These are phyloP conservation scores for Pseudocercospora cruenta DNA, from an alignment of 2,329 filamentous ascomycete genomes.

Conservation along the genomic window DNA sequence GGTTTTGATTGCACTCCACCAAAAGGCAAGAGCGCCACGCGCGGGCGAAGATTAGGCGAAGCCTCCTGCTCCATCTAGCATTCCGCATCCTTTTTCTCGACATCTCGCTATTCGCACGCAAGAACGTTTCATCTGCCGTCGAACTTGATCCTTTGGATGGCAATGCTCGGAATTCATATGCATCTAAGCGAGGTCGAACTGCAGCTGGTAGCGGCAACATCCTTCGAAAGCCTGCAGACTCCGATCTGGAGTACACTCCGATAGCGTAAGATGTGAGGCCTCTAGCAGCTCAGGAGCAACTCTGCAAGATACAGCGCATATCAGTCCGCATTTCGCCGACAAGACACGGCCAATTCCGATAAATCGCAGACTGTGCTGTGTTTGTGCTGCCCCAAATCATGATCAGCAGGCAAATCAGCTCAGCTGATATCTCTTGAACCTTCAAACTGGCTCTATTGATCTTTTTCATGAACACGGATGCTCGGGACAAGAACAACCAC, in stretches of 20 bases:
- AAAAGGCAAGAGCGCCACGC: not conserved
- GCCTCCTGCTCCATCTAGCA: not conserved
- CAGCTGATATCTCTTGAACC: not conserved
- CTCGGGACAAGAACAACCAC: not conserved
- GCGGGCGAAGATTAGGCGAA: not conserved
- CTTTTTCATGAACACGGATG: not conserved
- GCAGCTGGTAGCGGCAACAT: not conserved
- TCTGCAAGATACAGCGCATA: not conserved
- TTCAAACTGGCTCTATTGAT: not conserved
- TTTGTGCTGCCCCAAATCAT: not conserved
- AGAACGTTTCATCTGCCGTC: not conserved
- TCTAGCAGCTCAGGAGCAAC: not conserved
- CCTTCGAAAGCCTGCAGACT: not conserved
- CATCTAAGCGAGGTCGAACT: not conserved
- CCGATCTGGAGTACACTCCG: not conserved
- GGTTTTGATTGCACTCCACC: not conserved
- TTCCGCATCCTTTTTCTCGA: not conserved
- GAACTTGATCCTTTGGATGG: not conserved
- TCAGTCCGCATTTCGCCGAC: not conserved
- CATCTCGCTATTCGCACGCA: not conserved
- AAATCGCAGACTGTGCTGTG: not conserved
- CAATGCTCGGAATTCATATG: not conserved
- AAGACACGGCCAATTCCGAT: not conserved
- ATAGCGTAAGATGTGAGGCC: not conserved
- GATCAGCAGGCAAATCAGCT: not conserved